A percentile compares a stretch with the other conserved stretches of the same genome.
These are phyloP conservation scores for Ophiostoma novo-ulmi DNA, from an alignment of 2,329 filamentous ascomycete genomes.

Conservation along the genomic window DNA sequence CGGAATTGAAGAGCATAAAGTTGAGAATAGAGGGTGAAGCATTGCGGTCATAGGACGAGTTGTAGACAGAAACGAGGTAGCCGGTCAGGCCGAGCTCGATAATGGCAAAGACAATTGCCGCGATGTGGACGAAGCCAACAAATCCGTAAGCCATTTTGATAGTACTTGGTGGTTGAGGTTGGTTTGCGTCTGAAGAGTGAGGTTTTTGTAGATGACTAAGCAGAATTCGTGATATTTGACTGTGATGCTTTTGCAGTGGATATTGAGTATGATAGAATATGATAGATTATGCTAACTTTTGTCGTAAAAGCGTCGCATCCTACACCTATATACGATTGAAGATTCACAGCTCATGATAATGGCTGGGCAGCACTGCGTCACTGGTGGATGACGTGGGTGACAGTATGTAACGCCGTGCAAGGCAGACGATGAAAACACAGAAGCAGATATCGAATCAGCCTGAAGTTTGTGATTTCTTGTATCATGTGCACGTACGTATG, in stretches of 20 bases:
- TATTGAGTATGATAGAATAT: background rate
- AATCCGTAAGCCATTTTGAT: slow-evolving; percentile 49
- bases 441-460: slow-evolving; percentile 1
- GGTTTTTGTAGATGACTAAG: background rate
- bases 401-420: slow-evolving; percentile 8
- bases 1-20: slow-evolving; percentile 73
- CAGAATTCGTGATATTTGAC: background rate
- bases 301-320: background rate
- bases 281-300: background rate
- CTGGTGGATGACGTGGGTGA: slow-evolving; percentile 11
- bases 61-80: slow-evolving; percentile 55
- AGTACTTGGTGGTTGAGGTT: background rate
- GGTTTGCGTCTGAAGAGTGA: background rate
- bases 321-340: background rate
- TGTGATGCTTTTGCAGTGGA: background rate
- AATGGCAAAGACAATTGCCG: slow-evolving; percentile 63
- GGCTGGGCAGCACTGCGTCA: background rate
- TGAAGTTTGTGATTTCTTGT: background rate
- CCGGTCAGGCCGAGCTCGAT: slow-evolving; percentile 70
- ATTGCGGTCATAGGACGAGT: slow-evolving; percentile 33
- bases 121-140: slow-evolving; percentile 58
- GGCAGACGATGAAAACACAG: background rate
- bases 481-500: slow-evolving; percentile 1
- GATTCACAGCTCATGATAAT: background rate
- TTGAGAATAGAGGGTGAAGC: slow-evolving; percentile 54